phyloP scores from a whole-genome alignment of 2,329 filamentous ascomycete species.

The Neoscytalidium dimidiatum region DNA sequence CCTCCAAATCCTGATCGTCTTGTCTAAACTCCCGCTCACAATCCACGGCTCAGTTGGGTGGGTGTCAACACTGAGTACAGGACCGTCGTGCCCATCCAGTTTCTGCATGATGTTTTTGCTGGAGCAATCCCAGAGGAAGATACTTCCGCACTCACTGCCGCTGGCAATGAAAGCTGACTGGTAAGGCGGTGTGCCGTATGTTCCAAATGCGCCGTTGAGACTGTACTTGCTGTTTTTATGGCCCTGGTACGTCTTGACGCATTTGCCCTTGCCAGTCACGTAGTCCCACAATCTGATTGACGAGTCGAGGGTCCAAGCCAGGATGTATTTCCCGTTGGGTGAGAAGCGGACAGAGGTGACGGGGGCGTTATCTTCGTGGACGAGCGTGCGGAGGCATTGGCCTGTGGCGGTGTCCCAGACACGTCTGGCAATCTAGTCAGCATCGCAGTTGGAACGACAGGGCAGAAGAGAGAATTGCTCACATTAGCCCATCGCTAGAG shows the following conservation, averaged over 20 bases:
- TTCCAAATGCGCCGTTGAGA: constrained; percentile 80
- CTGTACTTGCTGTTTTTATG: constrained; percentile 84
- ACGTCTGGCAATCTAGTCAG: constrained; percentile 52
- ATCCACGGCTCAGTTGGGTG: constrained; percentile 56
- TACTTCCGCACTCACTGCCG: constrained; percentile 83
- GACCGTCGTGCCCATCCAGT: constrained; percentile 57
- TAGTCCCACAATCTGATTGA: constrained; percentile 95
- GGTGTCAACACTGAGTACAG: constrained; percentile 62
- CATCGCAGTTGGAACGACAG: neutral
- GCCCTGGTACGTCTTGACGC: constrained; percentile 96
- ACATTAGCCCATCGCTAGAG: constrained; percentile 71
- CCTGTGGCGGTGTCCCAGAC: constrained; percentile 96
- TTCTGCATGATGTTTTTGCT: constrained; percentile 80
- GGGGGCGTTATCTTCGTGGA: constrained; percentile 93
- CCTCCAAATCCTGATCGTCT: constrained; percentile 63
- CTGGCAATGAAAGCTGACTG: constrained; percentile 69
- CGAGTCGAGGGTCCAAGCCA: constrained; percentile 89
- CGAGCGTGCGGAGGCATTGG: constrained; percentile 90
- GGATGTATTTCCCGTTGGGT: constrained; percentile 89
- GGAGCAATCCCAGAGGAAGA: constrained; percentile 88
- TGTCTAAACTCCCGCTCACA: constrained; percentile 64
- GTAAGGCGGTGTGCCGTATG: constrained; percentile 51
- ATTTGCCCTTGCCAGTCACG: constrained; percentile 80
- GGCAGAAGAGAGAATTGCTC: neutral
- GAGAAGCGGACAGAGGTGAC: constrained; percentile 89